Conservation (phyloP, 805 yeast species). For the Candida odintsovae region DNA sequence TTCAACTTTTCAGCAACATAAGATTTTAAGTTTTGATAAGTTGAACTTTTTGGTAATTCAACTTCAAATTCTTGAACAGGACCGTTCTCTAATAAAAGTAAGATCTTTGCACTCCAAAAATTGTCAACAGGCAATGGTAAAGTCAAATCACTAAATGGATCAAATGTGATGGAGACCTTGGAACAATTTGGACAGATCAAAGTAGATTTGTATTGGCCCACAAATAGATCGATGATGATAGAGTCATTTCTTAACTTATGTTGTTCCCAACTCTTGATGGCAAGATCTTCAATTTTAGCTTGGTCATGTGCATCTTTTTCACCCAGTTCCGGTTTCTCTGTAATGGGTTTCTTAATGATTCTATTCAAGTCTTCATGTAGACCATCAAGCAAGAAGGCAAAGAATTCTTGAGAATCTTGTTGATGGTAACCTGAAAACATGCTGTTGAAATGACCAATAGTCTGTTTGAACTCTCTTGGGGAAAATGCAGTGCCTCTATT, state of each 20-base stretch:
- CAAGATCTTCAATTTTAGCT: conserved; percentile 52
- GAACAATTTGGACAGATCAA: conserved; percentile 81
- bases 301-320: conserved; percentile 54
- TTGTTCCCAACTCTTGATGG: conserved; percentile 72
- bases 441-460: conserved; percentile 72
- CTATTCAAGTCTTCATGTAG: conserved; percentile 90
- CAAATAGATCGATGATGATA: conserved; percentile 75
- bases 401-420: conserved; percentile 91
- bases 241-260: conserved; percentile 83
- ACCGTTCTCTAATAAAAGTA: conserved; percentile 54
- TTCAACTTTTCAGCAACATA: conserved; percentile 49
- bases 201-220: conserved; percentile 88
- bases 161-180: conserved; percentile 81
- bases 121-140: conserved; percentile 78
- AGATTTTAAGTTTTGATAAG: conserved; percentile 54
- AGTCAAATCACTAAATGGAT: conserved; percentile 88
- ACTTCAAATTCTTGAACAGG: conserved; percentile 54
- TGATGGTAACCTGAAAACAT: conserved; percentile 79
- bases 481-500: conserved; percentile 10
- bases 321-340: conserved; percentile 78
- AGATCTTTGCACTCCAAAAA: conserved; percentile 63
- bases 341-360: conserved; percentile 73
- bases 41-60: conserved; percentile 61
- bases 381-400: conserved; percentile 82
- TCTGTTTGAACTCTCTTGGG: conserved; percentile 74